Base-by-base conservation (phyloP, 1,284 basidiomycete species). In the Stereum hirsutum region DNA sequence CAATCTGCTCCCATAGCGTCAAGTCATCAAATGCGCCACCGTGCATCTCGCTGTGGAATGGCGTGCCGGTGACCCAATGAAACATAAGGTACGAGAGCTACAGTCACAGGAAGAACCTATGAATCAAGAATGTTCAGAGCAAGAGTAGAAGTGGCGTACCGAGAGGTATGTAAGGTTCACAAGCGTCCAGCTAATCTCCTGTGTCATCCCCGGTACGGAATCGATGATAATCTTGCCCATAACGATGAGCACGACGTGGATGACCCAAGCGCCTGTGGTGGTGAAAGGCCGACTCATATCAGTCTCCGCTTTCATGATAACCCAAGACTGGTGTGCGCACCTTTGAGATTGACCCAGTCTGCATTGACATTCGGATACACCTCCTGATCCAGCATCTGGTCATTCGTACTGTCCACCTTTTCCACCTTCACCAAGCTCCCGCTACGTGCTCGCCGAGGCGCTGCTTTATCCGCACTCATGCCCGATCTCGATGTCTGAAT, bases 1-100 rank as follows among this genome's bases (percentile, higher is more conserved):
- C 95, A 48, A 99, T 99, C 73, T 99, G 95, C 61, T 99, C 95
- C 95, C 95, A 99, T 21, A 99, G 69, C 0, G 96, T 99, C 39
- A 99, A 74, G 54, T 97, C 90, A 61, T 99, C 95, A 65, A 96
- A 99, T 5, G 90, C 95, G 33, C 96, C 96, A 11, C 84, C 84
- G 52, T 89, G 85, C 26, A 86, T 64, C 60, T 92, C 74, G 57
- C 81, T 83, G 57, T 95, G 88, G 62, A 99, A 99, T 3, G 96
- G 95, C 26, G 96, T 91, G 39, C 95, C 95, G 10, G 92, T 97
- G 44, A 96, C 92, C 71, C 89, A 92, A 63, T 99, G 95, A 68
- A 99, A 99, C 89, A 99, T 96, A 52, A 98, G 71, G 66, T 95
- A 99, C 11, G 94, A 89, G 21, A 95, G 63, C 94, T 97, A 58